These are phyloP conservation scores for Carex parvula DNA, from an alignment of 176 grass and related monocot species.

Conservation along the genomic window DNA sequence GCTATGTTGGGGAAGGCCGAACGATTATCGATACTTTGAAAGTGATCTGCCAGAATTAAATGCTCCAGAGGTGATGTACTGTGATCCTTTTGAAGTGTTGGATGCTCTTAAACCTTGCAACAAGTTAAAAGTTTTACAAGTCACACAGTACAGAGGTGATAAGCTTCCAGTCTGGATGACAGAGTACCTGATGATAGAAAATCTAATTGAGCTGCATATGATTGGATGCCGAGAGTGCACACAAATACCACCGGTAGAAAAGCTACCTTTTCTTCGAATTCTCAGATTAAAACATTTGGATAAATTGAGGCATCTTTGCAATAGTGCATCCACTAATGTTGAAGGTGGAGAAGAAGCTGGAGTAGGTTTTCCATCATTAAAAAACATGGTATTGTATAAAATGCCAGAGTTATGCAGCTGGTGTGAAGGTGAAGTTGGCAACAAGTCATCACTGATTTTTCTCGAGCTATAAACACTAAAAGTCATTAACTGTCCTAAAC, in stretches of 20 bases:
- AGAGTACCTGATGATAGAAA: neutral
- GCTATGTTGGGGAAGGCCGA: neutral
- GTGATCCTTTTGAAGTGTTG: neutral
- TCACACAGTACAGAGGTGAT: too few species aligned
- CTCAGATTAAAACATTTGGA: too few species aligned
- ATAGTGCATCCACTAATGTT: too few species aligned
- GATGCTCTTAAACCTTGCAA: constrained; percentile 16
- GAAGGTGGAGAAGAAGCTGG: neutral
- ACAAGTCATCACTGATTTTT: neutral
- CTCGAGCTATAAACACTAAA: neutral
- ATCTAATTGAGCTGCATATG: neutral
- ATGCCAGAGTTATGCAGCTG: neutral
- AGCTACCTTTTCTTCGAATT: too few species aligned
- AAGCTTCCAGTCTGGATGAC: constrained; percentile 17
- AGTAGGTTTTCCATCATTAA: neutral
- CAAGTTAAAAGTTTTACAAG: neutral
- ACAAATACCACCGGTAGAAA: constrained; percentile 6
- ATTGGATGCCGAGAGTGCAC: neutral
- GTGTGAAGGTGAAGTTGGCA: neutral
- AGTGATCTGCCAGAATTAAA: too few species aligned
- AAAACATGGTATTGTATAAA: neutral
- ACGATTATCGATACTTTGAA: too few species aligned
- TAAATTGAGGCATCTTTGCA: neutral
- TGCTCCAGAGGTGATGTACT: too few species aligned
- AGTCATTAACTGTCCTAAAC: neutral